Base-by-base conservation (phyloP, 306 rosid species). In the Quercus ilex region DNA sequence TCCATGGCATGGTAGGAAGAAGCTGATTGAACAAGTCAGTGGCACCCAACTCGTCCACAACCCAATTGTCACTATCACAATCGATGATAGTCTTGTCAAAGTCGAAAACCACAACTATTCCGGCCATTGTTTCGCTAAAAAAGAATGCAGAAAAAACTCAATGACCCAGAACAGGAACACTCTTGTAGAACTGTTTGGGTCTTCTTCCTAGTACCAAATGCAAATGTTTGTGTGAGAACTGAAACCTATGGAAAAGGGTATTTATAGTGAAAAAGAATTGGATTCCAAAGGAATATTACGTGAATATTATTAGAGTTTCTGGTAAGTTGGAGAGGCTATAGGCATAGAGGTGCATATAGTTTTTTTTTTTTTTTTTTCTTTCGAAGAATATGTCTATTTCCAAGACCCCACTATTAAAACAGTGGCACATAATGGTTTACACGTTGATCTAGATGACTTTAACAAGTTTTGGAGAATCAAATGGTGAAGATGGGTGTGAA, bases 1-100 rank as follows among this genome's bases (percentile, higher is more conserved):
- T 93, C 98, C 97, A 93, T 6, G 97, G 93, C 97, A 93, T 90
- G 75, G 95, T 85, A 23, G 93, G 92, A 75, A 86, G 90, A 18
- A 93, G 91, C 1, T 81, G 71, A 46, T 91, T 87, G 88, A 90
- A 93, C 82, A 86, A 86, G 71, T 91, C 91, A 1, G 93, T 89
- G 35, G 74, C 79, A 68, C 93, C 95, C 64, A 93, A 76, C 19
- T 85, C 93, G 8, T 93, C 97, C 15, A 93, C 63, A 26, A 91
- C 92, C 94, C 91, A 93, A 5, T 93, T 90, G 80, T 93, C 98
- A 43, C 97, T 90, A 8, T 93, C 97, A 6, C 86, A 82, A 73
- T 93, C 97, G 19, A 91, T 77, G 1, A 93, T 93, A 46, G 98
- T 93, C 87, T 90, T 88, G 83, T 93, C 98, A 71, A 93, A 93